Evolutionary conservation across 2,329 filamentous ascomycete genomes (phyloP).

Genomic region (Venturia aucupariae): DNA sequence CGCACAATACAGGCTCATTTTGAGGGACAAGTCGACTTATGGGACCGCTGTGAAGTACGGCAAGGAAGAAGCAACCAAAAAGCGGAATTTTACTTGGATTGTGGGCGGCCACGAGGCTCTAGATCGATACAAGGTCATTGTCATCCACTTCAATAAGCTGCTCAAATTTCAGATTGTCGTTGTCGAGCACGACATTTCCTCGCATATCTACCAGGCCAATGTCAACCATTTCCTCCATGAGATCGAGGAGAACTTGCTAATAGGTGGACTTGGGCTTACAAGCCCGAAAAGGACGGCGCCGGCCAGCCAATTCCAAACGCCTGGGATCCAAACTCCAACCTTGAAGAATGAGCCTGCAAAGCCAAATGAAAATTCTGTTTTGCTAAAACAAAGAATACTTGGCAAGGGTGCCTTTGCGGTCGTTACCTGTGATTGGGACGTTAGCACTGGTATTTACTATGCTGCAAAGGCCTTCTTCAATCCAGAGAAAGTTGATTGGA

Average conservation of each 20-base stretch:
- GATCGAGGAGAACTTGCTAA: neutral
- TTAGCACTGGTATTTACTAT: conserved; percentile 2
- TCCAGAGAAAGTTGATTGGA: neutral
- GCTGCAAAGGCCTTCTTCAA: neutral
- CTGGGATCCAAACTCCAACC: neutral
- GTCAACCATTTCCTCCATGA: conserved; percentile 4
- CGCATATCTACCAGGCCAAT: neutral
- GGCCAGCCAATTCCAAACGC: neutral
- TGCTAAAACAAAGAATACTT: neutral
- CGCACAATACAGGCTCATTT: conserved; percentile 1
- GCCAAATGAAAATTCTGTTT: neutral
- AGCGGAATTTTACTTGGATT: conserved; percentile 5
- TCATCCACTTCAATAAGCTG: conserved; percentile 9
- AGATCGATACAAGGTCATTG: neutral
- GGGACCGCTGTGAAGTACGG: conserved; percentile 12
- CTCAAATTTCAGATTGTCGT: conserved; percentile 3
- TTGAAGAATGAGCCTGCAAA: too few species aligned
- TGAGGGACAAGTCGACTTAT: conserved; percentile 9
- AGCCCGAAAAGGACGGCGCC: neutral
- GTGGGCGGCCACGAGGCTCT: conserved; percentile 5
- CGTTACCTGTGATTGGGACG: neutral
- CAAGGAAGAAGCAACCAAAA: neutral
- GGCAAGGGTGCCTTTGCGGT: neutral
- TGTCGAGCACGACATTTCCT: neutral
- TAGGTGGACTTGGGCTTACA: neutral